A percentile compares a stretch with the other conserved stretches of the same genome.
Evolutionary conservation across 1,284 basidiomycete species (phyloP).

Genomic region (Ceratobasidium sp.): DNA sequence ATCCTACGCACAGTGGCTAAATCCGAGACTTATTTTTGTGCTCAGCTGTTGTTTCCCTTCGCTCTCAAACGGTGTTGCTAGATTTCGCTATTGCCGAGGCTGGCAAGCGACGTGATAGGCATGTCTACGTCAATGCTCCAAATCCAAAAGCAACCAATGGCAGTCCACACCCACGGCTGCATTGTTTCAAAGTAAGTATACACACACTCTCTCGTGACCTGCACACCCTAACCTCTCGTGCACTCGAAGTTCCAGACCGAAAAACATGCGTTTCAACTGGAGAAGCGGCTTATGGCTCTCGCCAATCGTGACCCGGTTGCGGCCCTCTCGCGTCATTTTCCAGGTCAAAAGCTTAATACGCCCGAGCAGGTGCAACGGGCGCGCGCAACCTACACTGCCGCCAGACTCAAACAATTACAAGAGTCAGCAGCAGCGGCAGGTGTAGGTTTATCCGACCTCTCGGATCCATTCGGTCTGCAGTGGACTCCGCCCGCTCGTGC

Average conservation of each 20-base stretch:
- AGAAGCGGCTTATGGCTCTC: slow-evolving; percentile 36
- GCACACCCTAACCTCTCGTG: not conserved
- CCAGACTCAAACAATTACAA: slow-evolving; percentile 33
- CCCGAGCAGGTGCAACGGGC: slow-evolving; percentile 29
- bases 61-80: slow-evolving; percentile 30
- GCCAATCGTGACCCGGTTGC: slow-evolving; percentile 37
- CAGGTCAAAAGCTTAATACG: slow-evolving; percentile 22
- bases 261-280: slow-evolving; percentile 37
- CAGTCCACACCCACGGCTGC: slow-evolving; percentile 34
- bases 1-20: not conserved
- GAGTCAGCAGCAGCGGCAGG: slow-evolving; percentile 8
- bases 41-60: slow-evolving; percentile 31
- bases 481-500: slow-evolving; percentile 27
- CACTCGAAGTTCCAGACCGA: slow-evolving; percentile 30
- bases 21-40: not conserved
- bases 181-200: slow-evolving; percentile 27
- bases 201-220: not conserved
- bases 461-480: slow-evolving; percentile 30
- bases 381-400: slow-evolving; percentile 10
- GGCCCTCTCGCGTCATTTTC: slow-evolving; percentile 26
- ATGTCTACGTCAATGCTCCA: slow-evolving; percentile 37
- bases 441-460: not conserved
- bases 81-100: slow-evolving; percentile 37
- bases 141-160: slow-evolving; percentile 36
- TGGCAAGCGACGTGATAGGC: slow-evolving; percentile 35